Base-by-base conservation (phyloP, 2,329 filamentous ascomycete species). In the Penicillium sp. region DNA sequence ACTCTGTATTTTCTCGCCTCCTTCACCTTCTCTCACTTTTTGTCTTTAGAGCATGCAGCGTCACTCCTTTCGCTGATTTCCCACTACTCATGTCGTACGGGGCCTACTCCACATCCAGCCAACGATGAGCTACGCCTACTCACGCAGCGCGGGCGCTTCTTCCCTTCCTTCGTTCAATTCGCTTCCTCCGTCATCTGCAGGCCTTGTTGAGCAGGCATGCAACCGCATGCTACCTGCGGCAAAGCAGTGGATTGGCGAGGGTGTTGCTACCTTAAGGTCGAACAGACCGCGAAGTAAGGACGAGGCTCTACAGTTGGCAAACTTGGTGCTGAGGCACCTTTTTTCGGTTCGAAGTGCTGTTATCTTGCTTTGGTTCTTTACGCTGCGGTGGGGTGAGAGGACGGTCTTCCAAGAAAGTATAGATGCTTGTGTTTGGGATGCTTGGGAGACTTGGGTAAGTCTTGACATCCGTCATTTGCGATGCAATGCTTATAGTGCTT, bases 401-500 rank as follows among this genome's bases (percentile, higher is more conserved):
- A 86, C 80, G 69, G 78, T 85, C 28, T 97, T 94, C 67, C 75
- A 78, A 43, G 80, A 79, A 53, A 82, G 79, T 49, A 80, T 95
- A 13, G 74, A 79, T 46, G 76, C 73, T 42, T 98, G 93, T 68
- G 72, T 79, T 44, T 98, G 93, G 93, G 77, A 80, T 28, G 79
- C 79, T 32, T 98, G 93, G 93, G 93, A 98, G 74, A 78, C 81
- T 68, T 98, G 93, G 90, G 89, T 95, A 76, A 56, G 74, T 64
- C 6, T 14, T 16, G 14, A 24, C 13, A n/a, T 2, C 3, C 10
- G 7, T 6, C 9, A 22, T 14, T 10, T 13, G 10, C 6, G n/a
- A 28, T 14, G 3, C 10, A 9, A 32, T 9, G 24, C 18, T 7
- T 7, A 20, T 29, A 11, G 22, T 6, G 8, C n/a, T 44, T 32